Conservation (phyloP, 1,284 basidiomycete species). For the Sanghuangporus baumii region DNA sequence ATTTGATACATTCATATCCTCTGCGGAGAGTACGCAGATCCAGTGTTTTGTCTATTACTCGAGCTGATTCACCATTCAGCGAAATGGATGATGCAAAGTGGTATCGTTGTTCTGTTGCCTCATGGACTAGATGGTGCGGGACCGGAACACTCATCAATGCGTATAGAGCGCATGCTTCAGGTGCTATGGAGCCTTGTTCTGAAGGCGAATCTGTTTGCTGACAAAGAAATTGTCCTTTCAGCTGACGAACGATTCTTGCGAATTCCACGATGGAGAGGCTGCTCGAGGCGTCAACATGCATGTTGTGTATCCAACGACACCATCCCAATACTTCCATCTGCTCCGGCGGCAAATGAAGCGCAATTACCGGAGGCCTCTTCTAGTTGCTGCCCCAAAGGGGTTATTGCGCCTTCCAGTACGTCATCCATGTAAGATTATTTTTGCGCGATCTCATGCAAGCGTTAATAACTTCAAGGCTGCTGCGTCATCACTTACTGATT, state of each 20-base stretch:
- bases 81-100: conserved; percentile 93
- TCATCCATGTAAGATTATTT: conserved; percentile 14
- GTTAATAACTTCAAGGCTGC: conserved; percentile 49
- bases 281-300: conserved; percentile 68
- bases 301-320: conserved; percentile 80
- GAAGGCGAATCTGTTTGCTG: background rate
- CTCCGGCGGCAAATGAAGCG: conserved; percentile 77
- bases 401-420: conserved; percentile 73
- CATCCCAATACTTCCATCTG: conserved; percentile 87
- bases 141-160: conserved; percentile 84
- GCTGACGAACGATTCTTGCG: conserved; percentile 68
- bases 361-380: conserved; percentile 80
- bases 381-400: conserved; percentile 81
- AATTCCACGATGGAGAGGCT: conserved; percentile 32
- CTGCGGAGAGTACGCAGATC: conserved; percentile 59
- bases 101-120: conserved; percentile 79
- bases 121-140: conserved; percentile 88
- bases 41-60: background rate
- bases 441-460: conserved; percentile 6
- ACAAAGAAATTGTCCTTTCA: conserved; percentile 24
- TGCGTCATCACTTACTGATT: conserved; percentile 60
- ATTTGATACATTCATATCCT: conserved; percentile 83
- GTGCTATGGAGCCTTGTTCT: conserved; percentile 29
- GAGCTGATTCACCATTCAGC: conserved; percentile 38
- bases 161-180: conserved; percentile 84